Evolutionary conservation across 208 protist genomes (phyloP), one percentile per base, ranked within the genome.

Genomic region (Wallacemonas sp.): DNA sequence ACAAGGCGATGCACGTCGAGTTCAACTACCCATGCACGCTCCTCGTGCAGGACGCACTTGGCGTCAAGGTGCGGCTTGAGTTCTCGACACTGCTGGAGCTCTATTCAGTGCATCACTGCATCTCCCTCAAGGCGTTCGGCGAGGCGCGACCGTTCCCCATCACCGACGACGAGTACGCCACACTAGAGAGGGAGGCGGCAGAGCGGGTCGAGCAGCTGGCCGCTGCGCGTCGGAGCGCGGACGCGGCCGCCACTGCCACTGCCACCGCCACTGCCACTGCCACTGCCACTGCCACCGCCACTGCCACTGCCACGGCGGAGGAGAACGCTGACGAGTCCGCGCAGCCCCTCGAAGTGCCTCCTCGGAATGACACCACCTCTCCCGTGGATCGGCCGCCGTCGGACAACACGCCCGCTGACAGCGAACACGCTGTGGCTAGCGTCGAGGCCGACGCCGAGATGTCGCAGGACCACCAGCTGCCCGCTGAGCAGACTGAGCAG

Each of bases 61-160:
- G 45, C 45, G 28, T 23, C 16, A 22, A 8, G 18, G 57, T 38
- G 23, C 33, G 25, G 11, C 22, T 64, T 12, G 23, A 26, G 8
- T 64, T 64, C 57, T 10, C 22, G 5, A 44, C 52, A 22, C n/a
- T 59, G 52, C 52, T 59, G 8, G 29, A 20, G 12, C 52, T 59
- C 7, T 59, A 39, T 23, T 59, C 31, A 7, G 52, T 59, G 5
- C n/a, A 59, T n/a, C 25, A 59, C 31, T 10, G 5, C 26, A 25
- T 59, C 5, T 59, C 29, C 39, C 16, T 59, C 5, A 59, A 42
- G 39, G 52, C 52, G 8, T 59, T 59, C 20, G 52, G 52, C 10
- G 14, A 3, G 18, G 31, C n/a, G 20, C 4, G 11, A 42, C 52
- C 31, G n/a, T 42, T 59, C 16, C 26, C 52, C 10, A 8, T 59